These are phyloP conservation scores for Calonectria honghensis DNA, from an alignment of 2,329 filamentous ascomycete species.

Conservation along the genomic window DNA sequence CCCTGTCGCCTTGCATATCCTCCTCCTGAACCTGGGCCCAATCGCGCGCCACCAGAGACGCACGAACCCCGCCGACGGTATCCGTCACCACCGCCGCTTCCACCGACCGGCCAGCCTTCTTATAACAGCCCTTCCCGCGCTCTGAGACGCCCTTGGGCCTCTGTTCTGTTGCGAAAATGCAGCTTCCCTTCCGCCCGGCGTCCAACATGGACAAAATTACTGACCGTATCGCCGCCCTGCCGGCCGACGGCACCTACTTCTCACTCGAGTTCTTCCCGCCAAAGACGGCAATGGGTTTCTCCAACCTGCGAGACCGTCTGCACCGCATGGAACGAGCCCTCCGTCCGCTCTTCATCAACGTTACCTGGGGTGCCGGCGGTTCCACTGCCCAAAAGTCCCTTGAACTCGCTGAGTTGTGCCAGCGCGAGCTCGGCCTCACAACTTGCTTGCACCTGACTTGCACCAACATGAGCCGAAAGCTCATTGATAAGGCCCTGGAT, in stretches of 20 bases:
- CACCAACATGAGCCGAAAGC: constrained; percentile 93
- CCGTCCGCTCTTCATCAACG: constrained; percentile 94
- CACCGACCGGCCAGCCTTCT: background rate
- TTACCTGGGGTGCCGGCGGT: constrained; percentile 98
- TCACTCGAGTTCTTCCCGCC: constrained; percentile 99
- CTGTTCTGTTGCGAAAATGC: constrained; percentile 18
- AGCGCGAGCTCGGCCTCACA: constrained; percentile 91
- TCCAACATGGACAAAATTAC: constrained; percentile 88
- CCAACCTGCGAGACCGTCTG: constrained; percentile 93
- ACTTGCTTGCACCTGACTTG: constrained; percentile 98
- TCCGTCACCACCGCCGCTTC: constrained; percentile 33
- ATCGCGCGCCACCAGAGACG: constrained; percentile 28
- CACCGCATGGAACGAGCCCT: constrained; percentile 96
- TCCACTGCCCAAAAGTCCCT: constrained; percentile 93
- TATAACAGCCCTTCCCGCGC: constrained; percentile 26
- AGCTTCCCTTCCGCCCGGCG: constrained; percentile 28
- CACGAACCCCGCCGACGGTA: constrained; percentile 45
- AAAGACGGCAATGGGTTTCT: constrained; percentile 96
- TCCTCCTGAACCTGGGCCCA: constrained; percentile 22
- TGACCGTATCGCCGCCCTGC: constrained; percentile 94
- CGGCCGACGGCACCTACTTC: constrained; percentile 88
- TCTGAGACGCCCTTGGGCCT: background rate
- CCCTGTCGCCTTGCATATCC: constrained; percentile 3
- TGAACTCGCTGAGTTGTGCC: constrained; percentile 95
- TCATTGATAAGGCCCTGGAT: constrained; percentile 92